Base-by-base conservation (phyloP, 2,329 filamentous ascomycete species). In the Cercospora zeina region DNA sequence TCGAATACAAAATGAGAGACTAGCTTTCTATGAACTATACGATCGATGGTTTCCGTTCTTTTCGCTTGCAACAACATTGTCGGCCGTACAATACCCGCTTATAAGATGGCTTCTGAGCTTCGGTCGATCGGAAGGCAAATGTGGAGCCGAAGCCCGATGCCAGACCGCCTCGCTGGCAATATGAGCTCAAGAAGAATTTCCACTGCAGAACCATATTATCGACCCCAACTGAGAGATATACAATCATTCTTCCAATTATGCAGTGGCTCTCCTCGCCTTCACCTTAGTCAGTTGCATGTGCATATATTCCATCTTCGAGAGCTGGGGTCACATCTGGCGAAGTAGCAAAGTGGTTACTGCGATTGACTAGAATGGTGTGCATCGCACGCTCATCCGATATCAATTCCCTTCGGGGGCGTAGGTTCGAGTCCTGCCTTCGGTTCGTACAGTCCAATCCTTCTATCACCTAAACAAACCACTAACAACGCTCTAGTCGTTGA, bases 331-430 rank as follows among this genome's bases (percentile, higher is more conserved):
- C n/a, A 27, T 27, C 24, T 27, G 69, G 69, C 68, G 68, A 63
- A 64, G 66, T 71, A 68, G 68, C 67, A 65, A 68, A 70, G 68
- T 65, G 64, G 64, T 66, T 66, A 71, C 61, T 68, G 70, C 71
- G 70, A 71, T 69, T 71, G 71, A 71, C 70, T 72, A 71, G 69
- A 72, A 72, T 72, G 24, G 24, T 6, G 24, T 27, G 24, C 24
- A 27, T 27, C 6, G 24, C 24, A 27, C 6, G 24, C 3, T 27
- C 24, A 27, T 27, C 24, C 24, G 24, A 27, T 27, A 27, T 71
- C 71, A 69, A 69, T 71, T 73, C 68, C 68, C 69, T 71, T 71
- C 69, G 70, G 69, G 61, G 63, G 69, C 69, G 64, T 61, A 69
- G 61, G 70, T 72, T 72, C 70, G 63, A 68, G 57, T 66, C 62